These are phyloP conservation scores for Thraustochytrium striatum DNA, from an alignment of 352 stramenopile genomes.

Conservation along the genomic window DNA sequence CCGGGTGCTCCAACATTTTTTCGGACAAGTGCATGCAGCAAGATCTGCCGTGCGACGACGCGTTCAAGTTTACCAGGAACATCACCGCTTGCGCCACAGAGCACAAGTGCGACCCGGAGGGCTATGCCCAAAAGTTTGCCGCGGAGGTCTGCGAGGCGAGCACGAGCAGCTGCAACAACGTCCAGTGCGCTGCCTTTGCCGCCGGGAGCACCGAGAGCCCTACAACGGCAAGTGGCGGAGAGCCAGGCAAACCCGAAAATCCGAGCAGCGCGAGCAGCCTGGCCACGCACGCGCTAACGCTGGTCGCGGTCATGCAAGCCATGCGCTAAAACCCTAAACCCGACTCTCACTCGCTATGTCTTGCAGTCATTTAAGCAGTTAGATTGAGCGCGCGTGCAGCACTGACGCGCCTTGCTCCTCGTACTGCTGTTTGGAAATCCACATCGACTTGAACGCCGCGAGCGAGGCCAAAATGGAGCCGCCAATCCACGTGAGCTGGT, in stretches of 20 bases:
- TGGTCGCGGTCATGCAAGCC: background rate
- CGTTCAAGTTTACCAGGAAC: too few species aligned
- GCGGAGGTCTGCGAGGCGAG: too few species aligned
- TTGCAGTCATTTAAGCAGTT: background rate
- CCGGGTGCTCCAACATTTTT: too few species aligned
- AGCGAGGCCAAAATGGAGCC: constrained; percentile 97
- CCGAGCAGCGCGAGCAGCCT: background rate
- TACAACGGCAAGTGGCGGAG: too few species aligned
- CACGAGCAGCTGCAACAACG: too few species aligned
- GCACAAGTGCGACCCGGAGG: too few species aligned
- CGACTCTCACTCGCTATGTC: background rate
- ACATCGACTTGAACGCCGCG: constrained; percentile 97
- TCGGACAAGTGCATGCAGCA: too few species aligned
- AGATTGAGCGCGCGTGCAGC: constrained; percentile 53
- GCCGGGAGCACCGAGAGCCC: too few species aligned
- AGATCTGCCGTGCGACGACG: too few species aligned
- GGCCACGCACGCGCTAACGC: background rate
- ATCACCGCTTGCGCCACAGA: too few species aligned
- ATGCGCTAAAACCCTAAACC: background rate
- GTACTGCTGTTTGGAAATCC: constrained; percentile 92
- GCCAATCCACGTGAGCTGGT: constrained; percentile 94
- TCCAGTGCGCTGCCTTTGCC: too few species aligned
- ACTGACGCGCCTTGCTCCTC: constrained; percentile 85
- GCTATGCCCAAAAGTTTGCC: too few species aligned
- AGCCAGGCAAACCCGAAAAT: background rate